A percentile compares a stretch with the other conserved stretches of the same genome.
phyloP scores from a whole-genome alignment of 2,329 filamentous ascomycete species.

The Alternaria incomplexa region DNA sequence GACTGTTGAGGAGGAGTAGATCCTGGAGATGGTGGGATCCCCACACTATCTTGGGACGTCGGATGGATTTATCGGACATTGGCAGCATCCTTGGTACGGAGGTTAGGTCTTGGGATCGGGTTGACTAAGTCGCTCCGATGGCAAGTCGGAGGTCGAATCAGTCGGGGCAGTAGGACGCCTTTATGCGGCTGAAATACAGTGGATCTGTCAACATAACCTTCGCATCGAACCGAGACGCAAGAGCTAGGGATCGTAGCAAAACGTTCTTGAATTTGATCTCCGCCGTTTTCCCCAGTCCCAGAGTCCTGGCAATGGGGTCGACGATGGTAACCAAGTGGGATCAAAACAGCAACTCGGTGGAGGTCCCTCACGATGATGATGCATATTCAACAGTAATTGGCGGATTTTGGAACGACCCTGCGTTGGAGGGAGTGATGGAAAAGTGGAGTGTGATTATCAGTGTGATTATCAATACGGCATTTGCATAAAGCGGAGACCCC shows the following conservation, averaged over 20 bases:
- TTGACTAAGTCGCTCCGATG: not conserved
- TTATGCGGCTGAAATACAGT: constrained; percentile 2
- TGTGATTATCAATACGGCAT: constrained; percentile 10
- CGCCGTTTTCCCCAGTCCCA: constrained; percentile 13
- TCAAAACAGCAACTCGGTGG: constrained; percentile 3
- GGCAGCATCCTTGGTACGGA: constrained; percentile 2
- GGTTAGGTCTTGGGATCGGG: constrained; percentile 1
- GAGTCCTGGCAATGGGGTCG: constrained; percentile 3
- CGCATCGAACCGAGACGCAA: not conserved
- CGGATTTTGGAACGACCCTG: constrained; percentile 2
- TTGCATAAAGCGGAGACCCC: constrained; percentile 9
- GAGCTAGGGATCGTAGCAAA: constrained; percentile 1
- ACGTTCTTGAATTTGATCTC: not conserved
- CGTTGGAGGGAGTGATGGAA: not conserved
- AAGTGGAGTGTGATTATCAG: constrained; percentile 2
- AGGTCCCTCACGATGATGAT: not conserved
- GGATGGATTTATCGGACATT: constrained; percentile 7
- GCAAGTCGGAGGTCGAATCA: not conserved
- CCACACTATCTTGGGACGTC: constrained; percentile 1
- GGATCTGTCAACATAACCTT: not conserved
- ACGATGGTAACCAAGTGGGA: constrained; percentile 4
- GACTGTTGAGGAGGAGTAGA: constrained; percentile 3
- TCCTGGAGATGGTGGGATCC: constrained; percentile 7
- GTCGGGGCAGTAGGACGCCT: not conserved
- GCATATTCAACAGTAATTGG: constrained; percentile 3